Evolutionary conservation across 2,329 filamentous ascomycete species (phyloP).

Genomic region (Calonectria henricotiae): DNA sequence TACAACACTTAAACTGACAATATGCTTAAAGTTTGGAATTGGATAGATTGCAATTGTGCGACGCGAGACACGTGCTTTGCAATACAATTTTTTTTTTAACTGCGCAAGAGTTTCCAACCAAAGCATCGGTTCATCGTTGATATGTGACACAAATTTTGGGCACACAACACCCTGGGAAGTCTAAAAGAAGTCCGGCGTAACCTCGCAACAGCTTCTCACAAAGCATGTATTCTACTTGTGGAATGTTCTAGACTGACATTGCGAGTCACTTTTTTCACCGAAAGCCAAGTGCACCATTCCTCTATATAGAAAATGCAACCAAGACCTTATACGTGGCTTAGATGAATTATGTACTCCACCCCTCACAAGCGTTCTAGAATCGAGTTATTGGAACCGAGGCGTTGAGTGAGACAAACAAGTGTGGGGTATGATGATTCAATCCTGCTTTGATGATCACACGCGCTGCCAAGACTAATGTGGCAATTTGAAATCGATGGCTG

Average conservation of each 20-base stretch:
- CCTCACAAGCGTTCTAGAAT: not conserved
- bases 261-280: not conserved
- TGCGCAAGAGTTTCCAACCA: not conserved
- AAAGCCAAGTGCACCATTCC: not conserved
- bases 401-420: not conserved
- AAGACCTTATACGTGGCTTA: not conserved
- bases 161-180: not conserved
- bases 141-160: not conserved
- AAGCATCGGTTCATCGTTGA: not conserved
- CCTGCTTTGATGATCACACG: no score
- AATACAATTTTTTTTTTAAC: no score
- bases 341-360: not conserved
- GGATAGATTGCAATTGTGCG: no score
- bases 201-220: not conserved
- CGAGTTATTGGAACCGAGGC: not conserved
- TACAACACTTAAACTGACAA: no score
- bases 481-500: no score
- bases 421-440: not conserved
- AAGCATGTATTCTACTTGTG: not conserved
- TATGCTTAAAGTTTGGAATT: no score
- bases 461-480: no score
- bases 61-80: no score
- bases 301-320: not conserved
- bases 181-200: not conserved
- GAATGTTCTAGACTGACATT: not conserved